A percentile compares a stretch with the other conserved stretches of the same genome.
Evolutionary conservation across 768 basidiomycete genomes (phyloP).

Genomic region (Leccinum fibrillosum): DNA sequence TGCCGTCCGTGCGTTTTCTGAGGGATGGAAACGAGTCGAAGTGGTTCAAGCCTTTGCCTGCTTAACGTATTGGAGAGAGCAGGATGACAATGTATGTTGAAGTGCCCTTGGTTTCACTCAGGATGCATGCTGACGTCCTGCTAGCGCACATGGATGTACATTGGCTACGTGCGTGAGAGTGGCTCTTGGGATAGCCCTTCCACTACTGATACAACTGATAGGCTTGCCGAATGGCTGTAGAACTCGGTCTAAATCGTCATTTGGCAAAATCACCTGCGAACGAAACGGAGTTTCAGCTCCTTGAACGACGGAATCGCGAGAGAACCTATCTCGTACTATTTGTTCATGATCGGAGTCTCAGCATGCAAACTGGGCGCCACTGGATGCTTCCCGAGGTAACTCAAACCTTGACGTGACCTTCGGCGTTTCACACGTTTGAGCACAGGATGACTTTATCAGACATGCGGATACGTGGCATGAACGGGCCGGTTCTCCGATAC

Average conservation of each 20-base stretch:
- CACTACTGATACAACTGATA: constrained; percentile 24
- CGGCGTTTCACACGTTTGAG: constrained; percentile 9
- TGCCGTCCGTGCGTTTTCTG: constrained; percentile 73
- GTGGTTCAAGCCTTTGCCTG: constrained; percentile 88
- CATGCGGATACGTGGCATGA: constrained; percentile 72
- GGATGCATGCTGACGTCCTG: constrained; percentile 14
- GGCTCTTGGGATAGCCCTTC: neutral
- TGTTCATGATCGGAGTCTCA: constrained; percentile 81
- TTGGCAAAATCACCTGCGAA: constrained; percentile 48
- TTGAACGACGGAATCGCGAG: constrained; percentile 81
- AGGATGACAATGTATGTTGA: constrained; percentile 69
- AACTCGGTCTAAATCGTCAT: constrained; percentile 76
- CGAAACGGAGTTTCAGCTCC: constrained; percentile 62
- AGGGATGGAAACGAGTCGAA: constrained; percentile 79
- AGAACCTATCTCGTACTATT: constrained; percentile 84
- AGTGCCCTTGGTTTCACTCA: constrained; percentile 1
- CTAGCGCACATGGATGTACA: constrained; percentile 83
- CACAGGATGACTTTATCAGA: constrained; percentile 66
- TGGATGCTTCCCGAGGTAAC: constrained; percentile 83
- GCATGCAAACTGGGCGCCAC: constrained; percentile 80
- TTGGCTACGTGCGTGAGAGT: constrained; percentile 65
- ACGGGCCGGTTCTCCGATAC: constrained; percentile 45
- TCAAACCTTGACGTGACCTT: constrained; percentile 1
- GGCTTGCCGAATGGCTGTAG: constrained; percentile 88
- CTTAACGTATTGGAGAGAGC: constrained; percentile 87